Base-by-base conservation (phyloP, 2,329 filamentous ascomycete species). In the Cercospora berteroae region DNA sequence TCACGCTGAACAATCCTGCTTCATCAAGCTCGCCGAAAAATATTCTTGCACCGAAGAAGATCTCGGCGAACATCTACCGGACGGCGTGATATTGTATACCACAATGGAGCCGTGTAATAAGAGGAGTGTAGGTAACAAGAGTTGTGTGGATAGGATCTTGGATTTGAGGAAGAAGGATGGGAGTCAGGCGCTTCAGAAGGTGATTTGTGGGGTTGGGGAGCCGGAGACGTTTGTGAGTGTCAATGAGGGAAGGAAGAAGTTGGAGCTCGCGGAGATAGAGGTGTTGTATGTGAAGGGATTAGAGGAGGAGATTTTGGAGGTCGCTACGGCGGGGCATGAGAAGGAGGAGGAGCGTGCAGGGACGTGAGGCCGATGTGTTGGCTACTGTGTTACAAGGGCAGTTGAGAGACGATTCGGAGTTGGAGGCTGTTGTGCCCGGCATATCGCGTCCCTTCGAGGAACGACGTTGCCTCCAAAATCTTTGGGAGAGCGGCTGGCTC, bases 1-100 rank as follows among this genome's bases (percentile, higher is more conserved):
- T 0, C 95, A 99, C 77, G 95, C 95, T 3, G 95, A 99, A 78
- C 93, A 99, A 81, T 94, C 90, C 79, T 96, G 93, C 76, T 85
- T 99, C 65, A 80, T 89, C 59, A 98, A 99, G 78, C 85, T 89
- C 70, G 80, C 81, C 12, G 58, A 74, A 59, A 68, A 65, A 44
- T 77, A 79, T 70, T 71, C 70, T 20, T 74, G 72, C 42, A 69
- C 83, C 0, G 88, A 90, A 71, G 85, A 87, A 62, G 77, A 80
- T 0, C 83, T 93, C 4, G 80, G 79, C 13, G 75, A 81, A 18
- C 79, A 83, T 13, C 74, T 90, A 7, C 83, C 86, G 0, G 79
- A 83, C 36, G 80, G 86, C 0, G 81, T 86, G 1, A 84, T 87
- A 4, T 85, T 99, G 12, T 98, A 97, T 79, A 97, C 96, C 0